These are phyloP conservation scores for Primulina eburnea DNA, from an alignment of 257 asterid genomes.

Conservation along the genomic window DNA sequence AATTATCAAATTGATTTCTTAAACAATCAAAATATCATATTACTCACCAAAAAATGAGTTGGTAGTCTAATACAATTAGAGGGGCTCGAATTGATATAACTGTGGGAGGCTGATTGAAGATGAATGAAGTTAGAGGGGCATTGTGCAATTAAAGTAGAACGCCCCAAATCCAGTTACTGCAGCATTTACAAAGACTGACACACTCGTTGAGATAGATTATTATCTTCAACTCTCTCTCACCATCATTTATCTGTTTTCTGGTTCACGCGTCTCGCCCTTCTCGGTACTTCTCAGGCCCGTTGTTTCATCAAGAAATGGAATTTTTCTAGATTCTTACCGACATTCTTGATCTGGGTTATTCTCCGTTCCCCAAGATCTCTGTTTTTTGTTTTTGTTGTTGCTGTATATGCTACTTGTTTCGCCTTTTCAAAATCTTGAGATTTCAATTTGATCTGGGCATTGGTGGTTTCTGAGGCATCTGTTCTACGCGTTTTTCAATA, in stretches of 20 bases:
- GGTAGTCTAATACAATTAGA: no score
- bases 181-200: not conserved
- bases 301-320: not conserved
- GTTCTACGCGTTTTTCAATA: slow-evolving; percentile 10
- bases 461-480: slow-evolving; percentile 18
- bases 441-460: slow-evolving; percentile 11
- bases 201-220: not conserved
- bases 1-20: no score
- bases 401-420: not conserved
- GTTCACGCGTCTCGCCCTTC: not conserved
- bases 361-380: slow-evolving; percentile 9
- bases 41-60: no score
- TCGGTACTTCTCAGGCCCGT: slow-evolving; percentile 10
- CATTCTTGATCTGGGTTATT: slow-evolving; percentile 21
- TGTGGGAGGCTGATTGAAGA: not conserved
- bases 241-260: not conserved
- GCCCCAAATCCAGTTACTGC: not conserved
- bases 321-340: slow-evolving; percentile 10
- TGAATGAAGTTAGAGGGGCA: not conserved
- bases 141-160: not conserved
- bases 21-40: no score
- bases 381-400: not conserved
- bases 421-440: slow-evolving; percentile 6
- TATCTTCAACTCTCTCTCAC: not conserved
- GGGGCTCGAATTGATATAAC: no score